A percentile compares a stretch with the other conserved stretches of the same genome.
Evolutionary conservation across 1,139 yeast genomes (phyloP).

Genomic region (Taiozyma onychis): DNA sequence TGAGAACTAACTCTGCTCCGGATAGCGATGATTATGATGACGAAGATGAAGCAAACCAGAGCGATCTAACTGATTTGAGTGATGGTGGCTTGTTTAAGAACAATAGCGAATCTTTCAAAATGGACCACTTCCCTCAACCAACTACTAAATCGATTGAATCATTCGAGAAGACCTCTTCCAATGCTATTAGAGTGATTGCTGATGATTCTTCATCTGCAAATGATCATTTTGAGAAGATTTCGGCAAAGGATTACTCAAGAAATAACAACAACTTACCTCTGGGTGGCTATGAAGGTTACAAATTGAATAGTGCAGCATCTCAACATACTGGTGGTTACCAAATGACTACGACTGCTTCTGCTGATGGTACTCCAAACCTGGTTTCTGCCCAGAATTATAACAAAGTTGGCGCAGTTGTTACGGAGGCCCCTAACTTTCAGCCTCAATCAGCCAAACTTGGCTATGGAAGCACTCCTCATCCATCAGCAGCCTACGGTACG

Average conservation of each 20-base stretch:
- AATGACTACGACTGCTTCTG: not conserved
- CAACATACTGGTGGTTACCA: not conserved
- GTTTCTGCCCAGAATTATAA: conserved; percentile 20
- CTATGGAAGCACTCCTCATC: conserved; percentile 9
- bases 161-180: conserved; percentile 10
- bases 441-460: conserved; percentile 22
- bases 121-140: conserved; percentile 10
- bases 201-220: conserved; percentile 8
- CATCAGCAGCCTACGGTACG: conserved; percentile 12
- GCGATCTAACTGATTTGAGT: conserved; percentile 29
- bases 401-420: conserved; percentile 19
- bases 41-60: conserved; percentile 21
- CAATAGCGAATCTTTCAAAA: conserved; percentile 6
- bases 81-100: conserved; percentile 24
- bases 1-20: conserved; percentile 24
- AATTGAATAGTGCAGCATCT: conserved; percentile 2
- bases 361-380: conserved; percentile 20
- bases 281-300: conserved; percentile 12
- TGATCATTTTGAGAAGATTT: conserved; percentile 16
- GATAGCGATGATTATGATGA: conserved; percentile 26
- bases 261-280: conserved; percentile 3
- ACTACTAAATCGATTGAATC: conserved; percentile 5
- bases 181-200: conserved; percentile 7
- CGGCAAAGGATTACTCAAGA: conserved; percentile 20
- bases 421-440: conserved; percentile 18